Evolutionary conservation across 1,284 basidiomycete species (phyloP), one percentile per base, ranked within the genome.

Genomic region (Rhodotorula sp.): DNA sequence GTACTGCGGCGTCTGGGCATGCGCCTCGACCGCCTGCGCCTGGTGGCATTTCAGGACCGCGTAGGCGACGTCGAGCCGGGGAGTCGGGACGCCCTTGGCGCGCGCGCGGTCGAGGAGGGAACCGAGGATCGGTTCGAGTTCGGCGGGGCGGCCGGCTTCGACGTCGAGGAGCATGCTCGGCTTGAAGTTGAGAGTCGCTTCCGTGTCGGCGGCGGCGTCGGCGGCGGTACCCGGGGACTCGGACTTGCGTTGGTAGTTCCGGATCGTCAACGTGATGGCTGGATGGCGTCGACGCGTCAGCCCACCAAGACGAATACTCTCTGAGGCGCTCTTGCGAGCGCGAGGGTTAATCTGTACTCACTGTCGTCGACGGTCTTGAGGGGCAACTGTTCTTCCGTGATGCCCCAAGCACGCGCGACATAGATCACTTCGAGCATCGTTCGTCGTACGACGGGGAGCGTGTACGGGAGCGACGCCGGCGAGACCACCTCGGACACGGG

Each of bases 401-500:
- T 72, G 19, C 74, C 74, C 71, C 67, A 71, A 0, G 81, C 79
- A 4, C 82, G 77, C 2, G 80, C 83, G 10, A 83, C 79, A 62
- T 79, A 79, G 23, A 83, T 66, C 21, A 52, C 60, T 34, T 84
- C 80, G 38, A 79, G 71, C 82, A 84, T 83, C 34, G 81, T 77
- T 1, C 81, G 76, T 7, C 81, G 75, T 21, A 81, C 79, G 6
- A 80, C 79, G 14, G 81, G 81, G 14, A 80, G 69, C 0, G 80
- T 81, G 68, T 79, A 80, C n/a, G 80, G 79, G 2, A 82, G 69
- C 21, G 79, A 77, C 26, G 77, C 74, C 2, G 79, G 78, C 5
- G 76, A 70, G 14, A 82, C 74, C 5, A 84, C 76, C 15, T 79
- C 79, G 4, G 80, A 77, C 5, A 85, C 82, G 14, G 82, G 79